Evolutionary conservation across 2,329 filamentous ascomycete species (phyloP), one percentile per base, ranked within the genome.

Genomic region (Camptophora hylomeconis): DNA sequence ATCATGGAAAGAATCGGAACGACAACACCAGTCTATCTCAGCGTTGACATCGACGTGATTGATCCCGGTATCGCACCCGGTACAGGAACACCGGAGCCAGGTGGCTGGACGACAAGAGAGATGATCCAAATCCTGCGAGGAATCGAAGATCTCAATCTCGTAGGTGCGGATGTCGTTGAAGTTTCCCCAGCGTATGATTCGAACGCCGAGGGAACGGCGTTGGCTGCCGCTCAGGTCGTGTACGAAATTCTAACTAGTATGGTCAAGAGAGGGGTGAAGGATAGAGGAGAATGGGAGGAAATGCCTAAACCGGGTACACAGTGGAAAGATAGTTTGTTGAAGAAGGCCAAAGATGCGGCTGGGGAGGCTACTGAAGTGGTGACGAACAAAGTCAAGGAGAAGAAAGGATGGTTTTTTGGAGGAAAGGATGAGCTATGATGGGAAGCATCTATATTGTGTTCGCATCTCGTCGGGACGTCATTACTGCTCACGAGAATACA

Each of bases 151-250:
- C 19, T 46, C 14, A 39, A 40, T 24, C 24, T 46, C 10, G 44
- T 46, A 7, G 44, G 44, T 17, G 42, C 44, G 5, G 44, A 46
- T 26, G 37, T 46, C n/a, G 44, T 46, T 20, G 44, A 46, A 36
- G 44, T 46, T 5, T 38, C 33, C 29, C 44, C 44, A 13, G 35
- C 39, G 2, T 46, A 45, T 23, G 82, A 93, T 60, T 76, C 77
- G 7, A 60, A 60, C 5, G 80, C 75, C 1, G 84, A 92, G 59
- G 76, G 75, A 47, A 93, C 83, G 20, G 80, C 81, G 8, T 56
- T 92, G 40, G 82, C 81, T 10, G 84, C 73, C 2, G 82, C 82
- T 21, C 83, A 92, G 63, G 69, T 92, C 20, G 80, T 72, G 1
- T 92, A 77, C 51, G 84, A 92, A 60, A 67, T 92, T n/a, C 53